Evolutionary conservation across 495 filamentous ascomycete genomes (phyloP).

Genomic region (Penicillium odoratum): DNA sequence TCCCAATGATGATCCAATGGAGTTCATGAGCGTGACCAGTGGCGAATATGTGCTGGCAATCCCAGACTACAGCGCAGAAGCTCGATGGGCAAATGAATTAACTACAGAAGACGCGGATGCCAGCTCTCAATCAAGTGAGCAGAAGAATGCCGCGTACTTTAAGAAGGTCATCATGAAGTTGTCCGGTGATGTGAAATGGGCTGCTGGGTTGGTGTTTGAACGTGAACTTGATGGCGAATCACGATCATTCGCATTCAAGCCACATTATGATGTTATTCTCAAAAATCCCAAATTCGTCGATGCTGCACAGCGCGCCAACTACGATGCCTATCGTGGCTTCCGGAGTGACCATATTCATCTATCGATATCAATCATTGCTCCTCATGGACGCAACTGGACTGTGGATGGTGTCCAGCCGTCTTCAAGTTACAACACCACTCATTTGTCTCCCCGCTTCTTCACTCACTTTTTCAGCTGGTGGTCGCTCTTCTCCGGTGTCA

Average conservation of each 20-base stretch:
- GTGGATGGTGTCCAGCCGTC: conserved; percentile 70
- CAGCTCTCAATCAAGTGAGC: conserved; percentile 60
- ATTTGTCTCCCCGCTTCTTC: conserved; percentile 92
- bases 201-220: conserved; percentile 90
- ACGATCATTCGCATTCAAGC: conserved; percentile 82
- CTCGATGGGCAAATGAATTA: conserved; percentile 61
- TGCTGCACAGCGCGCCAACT: conserved; percentile 50
- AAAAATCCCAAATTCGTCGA: conserved; percentile 75
- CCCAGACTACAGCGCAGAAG: conserved; percentile 89
- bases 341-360: conserved; percentile 94
- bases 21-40: conserved; percentile 94
- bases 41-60: conserved; percentile 92
- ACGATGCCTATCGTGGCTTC: conserved; percentile 93
- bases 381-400: conserved; percentile 72
- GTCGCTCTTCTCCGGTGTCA: conserved; percentile 90
- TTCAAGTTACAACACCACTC: conserved; percentile 89
- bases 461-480: conserved; percentile 99
- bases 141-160: conserved; percentile 76
- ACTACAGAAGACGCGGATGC: conserved; percentile 61
- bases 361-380: conserved; percentile 84
- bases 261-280: conserved; percentile 88
- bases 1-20: conserved; percentile 77
- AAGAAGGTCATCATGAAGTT: conserved; percentile 99
- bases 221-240: conserved; percentile 63
- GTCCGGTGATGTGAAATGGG: conserved; percentile 89